These are phyloP conservation scores for Penicillium psychrosexuale DNA, from an alignment of 2,329 filamentous ascomycete species.

Conservation along the genomic window DNA sequence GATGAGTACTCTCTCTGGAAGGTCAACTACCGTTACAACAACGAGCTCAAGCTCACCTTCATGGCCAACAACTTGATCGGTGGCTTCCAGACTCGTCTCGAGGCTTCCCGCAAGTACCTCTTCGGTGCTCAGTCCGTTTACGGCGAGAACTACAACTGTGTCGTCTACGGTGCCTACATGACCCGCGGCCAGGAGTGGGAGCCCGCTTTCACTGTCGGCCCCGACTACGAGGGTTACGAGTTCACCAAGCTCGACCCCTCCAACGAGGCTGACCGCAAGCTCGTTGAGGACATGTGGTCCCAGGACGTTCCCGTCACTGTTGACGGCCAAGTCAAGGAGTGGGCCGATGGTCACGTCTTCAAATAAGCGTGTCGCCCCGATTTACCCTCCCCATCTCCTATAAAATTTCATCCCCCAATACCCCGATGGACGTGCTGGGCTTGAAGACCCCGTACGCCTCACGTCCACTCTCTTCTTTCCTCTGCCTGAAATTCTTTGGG, in stretches of 20 bases:
- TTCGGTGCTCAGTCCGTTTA: conserved; percentile 90
- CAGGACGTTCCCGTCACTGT: conserved; percentile 83
- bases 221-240: conserved; percentile 92
- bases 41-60: conserved; percentile 95
- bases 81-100: conserved; percentile 96
- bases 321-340: conserved; percentile 83
- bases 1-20: conserved; percentile 96
- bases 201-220: conserved; percentile 90
- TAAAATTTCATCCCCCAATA: conserved; percentile 21
- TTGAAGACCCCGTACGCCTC: conserved; percentile 5
- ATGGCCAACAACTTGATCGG: conserved; percentile 98
- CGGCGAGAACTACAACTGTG: conserved; percentile 80
- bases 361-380: conserved; percentile 64
- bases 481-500: conserved; percentile 6
- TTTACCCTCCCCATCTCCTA: conserved; percentile 5
- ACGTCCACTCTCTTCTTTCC: conserved; percentile 9
- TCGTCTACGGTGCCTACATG: conserved; percentile 91
- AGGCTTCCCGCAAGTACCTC: conserved; percentile 96
- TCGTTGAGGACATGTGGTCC: conserved; percentile 81
- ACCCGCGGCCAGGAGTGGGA: conserved; percentile 77
- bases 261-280: conserved; percentile 80
- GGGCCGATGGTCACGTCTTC: conserved; percentile 96
- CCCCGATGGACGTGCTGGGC: conserved; percentile 14
- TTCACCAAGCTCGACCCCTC: conserved; percentile 94
- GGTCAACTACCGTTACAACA: conserved; percentile 97